phyloP scores from a whole-genome alignment of 352 stramenopile species.

The Blastocystis sp. region DNA sequence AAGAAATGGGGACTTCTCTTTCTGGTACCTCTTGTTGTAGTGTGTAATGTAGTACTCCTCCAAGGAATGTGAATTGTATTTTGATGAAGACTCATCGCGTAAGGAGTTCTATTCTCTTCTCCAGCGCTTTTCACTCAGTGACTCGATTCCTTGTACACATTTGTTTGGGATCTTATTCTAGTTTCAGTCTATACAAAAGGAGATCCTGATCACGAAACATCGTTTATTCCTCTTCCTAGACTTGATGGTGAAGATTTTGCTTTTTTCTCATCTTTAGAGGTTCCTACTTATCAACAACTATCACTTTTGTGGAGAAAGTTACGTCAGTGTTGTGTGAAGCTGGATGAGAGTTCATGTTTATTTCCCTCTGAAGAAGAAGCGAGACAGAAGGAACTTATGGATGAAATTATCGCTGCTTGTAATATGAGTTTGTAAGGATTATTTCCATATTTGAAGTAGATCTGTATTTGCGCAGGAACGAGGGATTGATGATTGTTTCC shows the following conservation, averaged over 20 bases:
- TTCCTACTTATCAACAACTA: neutral
- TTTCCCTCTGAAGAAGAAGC: neutral
- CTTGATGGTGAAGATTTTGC: neutral
- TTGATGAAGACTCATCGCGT: neutral
- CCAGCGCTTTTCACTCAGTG: neutral
- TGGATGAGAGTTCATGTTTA: neutral
- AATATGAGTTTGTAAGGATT: neutral
- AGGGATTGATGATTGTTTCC: conserved; percentile 26
- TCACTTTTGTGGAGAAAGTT: conserved; percentile 33
- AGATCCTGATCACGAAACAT: neutral
- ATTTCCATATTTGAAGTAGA: neutral
- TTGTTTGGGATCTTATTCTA: neutral
- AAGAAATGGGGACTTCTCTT: conserved; percentile 1
- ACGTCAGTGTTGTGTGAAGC: conserved; percentile 10
- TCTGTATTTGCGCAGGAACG: neutral
- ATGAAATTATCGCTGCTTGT: neutral
- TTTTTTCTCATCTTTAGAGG: neutral
- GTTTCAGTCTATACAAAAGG: neutral
- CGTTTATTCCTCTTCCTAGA: neutral
- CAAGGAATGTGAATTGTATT: conserved; percentile 1
- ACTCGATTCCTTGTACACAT: neutral
- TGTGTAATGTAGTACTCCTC: neutral
- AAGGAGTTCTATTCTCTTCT: neutral
- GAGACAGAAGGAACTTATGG: neutral
- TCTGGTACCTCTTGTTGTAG: neutral